These are phyloP conservation scores for Glarea lozoyensis DNA, from an alignment of 495 filamentous ascomycete genomes.

Conservation along the genomic window DNA sequence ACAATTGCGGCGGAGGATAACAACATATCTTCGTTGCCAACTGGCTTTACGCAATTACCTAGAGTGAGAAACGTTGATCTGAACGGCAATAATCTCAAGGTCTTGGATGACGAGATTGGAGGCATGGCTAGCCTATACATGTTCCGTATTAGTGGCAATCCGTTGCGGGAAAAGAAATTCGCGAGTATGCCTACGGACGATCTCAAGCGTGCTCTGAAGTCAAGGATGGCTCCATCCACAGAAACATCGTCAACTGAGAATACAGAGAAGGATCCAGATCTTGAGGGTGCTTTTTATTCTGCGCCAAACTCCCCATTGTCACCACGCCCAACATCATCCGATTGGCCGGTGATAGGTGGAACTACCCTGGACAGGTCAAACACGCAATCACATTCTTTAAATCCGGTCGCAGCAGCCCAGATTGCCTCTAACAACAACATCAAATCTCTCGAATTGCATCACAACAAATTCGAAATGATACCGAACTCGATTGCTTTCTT, in stretches of 20 bases:
- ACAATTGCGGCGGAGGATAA: constrained; percentile 77
- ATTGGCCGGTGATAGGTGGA: constrained; percentile 58
- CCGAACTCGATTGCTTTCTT: constrained; percentile 62
- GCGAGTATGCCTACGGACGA: constrained; percentile 71
- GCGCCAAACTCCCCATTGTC: constrained; percentile 16
- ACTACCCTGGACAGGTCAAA: constrained; percentile 67
- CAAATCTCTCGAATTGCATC: constrained; percentile 54
- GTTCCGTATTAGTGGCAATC: constrained; percentile 75
- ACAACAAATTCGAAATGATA: constrained; percentile 64
- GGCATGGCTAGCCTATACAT: constrained; percentile 68
- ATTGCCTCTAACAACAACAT: constrained; percentile 38
- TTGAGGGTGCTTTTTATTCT: constrained; percentile 16
- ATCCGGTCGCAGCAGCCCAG: constrained; percentile 41
- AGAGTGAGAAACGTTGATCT: constrained; percentile 70
- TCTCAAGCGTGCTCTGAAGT: constrained; percentile 66
- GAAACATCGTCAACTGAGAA: too few relatives aligned
- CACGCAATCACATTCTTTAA: constrained; percentile 45
- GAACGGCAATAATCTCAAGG: constrained; percentile 70
- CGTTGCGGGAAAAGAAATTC: constrained; percentile 77
- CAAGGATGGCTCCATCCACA: constrained; percentile 55
- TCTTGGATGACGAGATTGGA: constrained; percentile 67
- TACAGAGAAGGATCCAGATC: constrained; percentile 24
- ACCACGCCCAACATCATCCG: constrained; percentile 29
- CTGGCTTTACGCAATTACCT: constrained; percentile 57
- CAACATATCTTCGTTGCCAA: constrained; percentile 60